Conservation (phyloP, 805 yeast species). For the Candida caryicola region DNA sequence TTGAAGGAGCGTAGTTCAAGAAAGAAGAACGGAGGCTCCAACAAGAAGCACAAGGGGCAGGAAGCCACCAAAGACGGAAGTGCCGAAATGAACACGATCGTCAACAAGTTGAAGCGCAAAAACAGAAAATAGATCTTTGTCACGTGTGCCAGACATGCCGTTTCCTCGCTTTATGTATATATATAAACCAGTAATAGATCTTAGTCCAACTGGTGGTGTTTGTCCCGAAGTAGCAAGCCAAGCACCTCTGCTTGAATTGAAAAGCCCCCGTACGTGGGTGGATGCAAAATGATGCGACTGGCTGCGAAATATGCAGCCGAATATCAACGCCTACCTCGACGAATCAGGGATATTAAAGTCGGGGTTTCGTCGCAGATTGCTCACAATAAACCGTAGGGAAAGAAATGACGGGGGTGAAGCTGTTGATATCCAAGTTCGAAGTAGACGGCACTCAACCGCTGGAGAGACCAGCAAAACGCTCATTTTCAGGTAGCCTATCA, state of each 20-base stretch:
- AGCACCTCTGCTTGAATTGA: too few relatives aligned
- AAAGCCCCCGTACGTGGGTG: too few relatives aligned
- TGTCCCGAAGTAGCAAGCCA: too few relatives aligned
- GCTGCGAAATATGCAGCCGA: neutral
- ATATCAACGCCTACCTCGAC: neutral
- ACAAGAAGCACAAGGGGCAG: conserved; percentile 13
- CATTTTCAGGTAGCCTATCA: too few relatives aligned
- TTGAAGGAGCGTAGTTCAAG: conserved; percentile 71
- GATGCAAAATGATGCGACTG: neutral
- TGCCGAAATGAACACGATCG: conserved; percentile 33
- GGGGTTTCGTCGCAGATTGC: too few relatives aligned
- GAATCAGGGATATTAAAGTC: too few relatives aligned
- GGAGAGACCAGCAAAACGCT: neutral
- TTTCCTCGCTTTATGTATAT: too few relatives aligned
- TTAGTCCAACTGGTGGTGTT: too few relatives aligned
- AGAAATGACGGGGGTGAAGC: conserved; percentile 7
- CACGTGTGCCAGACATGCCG: neutral
- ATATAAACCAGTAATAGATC: too few relatives aligned
- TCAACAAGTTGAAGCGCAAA: conserved; percentile 49
- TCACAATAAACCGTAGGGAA: too few relatives aligned
- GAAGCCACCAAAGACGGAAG: conserved; percentile 15
- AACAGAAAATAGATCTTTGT: conserved; percentile 15
- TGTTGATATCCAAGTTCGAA: conserved; percentile 8
- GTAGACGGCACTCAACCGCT: neutral
- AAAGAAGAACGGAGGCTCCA: conserved; percentile 14